Percentiles rank a stretch among this genome's conserved stretches.
Conservation (phyloP, 208 protist genomes). For the Trypanosoma scelopori region DNA sequence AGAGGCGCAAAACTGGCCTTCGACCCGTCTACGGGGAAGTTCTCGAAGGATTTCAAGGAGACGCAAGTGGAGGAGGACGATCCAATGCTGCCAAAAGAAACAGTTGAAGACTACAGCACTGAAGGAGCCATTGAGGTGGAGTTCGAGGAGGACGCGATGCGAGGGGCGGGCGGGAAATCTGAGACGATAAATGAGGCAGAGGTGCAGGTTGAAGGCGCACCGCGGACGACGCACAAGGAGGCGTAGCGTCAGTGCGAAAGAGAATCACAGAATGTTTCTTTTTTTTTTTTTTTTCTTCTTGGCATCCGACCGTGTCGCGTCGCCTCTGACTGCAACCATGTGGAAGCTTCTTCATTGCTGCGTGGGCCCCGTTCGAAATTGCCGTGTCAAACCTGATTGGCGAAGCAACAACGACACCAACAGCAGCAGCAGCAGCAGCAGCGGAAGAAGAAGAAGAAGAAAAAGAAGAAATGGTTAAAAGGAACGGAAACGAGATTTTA, state of each 20-base stretch:
- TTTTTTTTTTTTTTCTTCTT: constrained; percentile 5
- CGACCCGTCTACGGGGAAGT: constrained; percentile 75
- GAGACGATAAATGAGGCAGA: constrained; percentile 45
- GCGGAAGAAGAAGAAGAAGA: too few relatives aligned
- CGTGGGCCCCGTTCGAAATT: too few relatives aligned
- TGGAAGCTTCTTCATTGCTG: too few relatives aligned
- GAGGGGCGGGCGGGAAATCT: constrained; percentile 18
- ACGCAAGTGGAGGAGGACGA: constrained; percentile 89
- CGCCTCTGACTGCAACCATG: too few relatives aligned
- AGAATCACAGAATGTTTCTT: neutral
- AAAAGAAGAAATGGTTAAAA: too few relatives aligned
- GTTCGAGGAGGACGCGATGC: constrained; percentile 58
- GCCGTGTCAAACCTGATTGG: too few relatives aligned
- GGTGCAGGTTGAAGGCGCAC: constrained; percentile 42
- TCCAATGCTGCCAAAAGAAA: constrained; percentile 71
- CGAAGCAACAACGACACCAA: too few relatives aligned
- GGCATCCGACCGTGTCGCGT: too few relatives aligned
- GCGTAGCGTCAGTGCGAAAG: neutral
- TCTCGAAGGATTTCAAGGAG: constrained; percentile 88
- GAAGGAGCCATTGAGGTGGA: constrained; percentile 80
- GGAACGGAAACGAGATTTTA: too few relatives aligned
- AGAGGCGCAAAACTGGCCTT: constrained; percentile 71
- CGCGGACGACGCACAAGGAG: neutral
- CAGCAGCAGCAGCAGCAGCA: too few relatives aligned
- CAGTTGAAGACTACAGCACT: constrained; percentile 72